These are phyloP conservation scores for Cordyceps sp. DNA, from an alignment of 2,329 filamentous ascomycete species.

Conservation along the genomic window DNA sequence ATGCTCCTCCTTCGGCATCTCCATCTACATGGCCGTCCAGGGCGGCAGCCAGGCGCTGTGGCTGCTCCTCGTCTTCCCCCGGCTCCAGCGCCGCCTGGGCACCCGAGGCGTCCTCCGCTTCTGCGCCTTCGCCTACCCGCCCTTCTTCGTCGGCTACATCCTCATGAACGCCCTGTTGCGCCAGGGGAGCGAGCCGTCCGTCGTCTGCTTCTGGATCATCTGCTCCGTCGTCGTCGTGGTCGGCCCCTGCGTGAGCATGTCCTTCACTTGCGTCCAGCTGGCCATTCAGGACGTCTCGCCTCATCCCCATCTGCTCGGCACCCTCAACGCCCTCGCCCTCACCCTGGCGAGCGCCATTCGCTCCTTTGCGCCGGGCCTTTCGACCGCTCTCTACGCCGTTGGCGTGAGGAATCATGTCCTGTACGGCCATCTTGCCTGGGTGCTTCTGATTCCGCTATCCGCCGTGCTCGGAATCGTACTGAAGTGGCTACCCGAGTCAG, in stretches of 20 bases:
- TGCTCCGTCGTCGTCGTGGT: conserved; percentile 24
- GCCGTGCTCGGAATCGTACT: conserved; percentile 10
- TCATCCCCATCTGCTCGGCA: conserved; percentile 45
- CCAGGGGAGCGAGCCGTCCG: conserved; percentile 16
- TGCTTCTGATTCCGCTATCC: conserved; percentile 15
- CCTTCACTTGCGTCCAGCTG: conserved; percentile 55
- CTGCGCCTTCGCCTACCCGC: conserved; percentile 39
- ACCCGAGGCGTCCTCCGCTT: conserved; percentile 46
- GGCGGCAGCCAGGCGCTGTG: conserved; percentile 54
- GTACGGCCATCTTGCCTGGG: conserved; percentile 35
- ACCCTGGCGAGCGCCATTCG: conserved; percentile 44
- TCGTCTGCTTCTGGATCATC: conserved; percentile 38
- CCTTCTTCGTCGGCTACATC: conserved; percentile 45
- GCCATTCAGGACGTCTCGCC: conserved; percentile 61
- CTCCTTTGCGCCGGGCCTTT: conserved; percentile 47
- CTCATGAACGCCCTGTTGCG: conserved; percentile 30
- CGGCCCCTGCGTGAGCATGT: conserved; percentile 49
- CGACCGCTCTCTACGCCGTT: conserved; percentile 51
- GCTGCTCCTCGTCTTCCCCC: conserved; percentile 55
- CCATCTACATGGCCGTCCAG: conserved; percentile 44
- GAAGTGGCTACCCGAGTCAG: conserved; percentile 11
- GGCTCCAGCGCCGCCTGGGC: conserved; percentile 46
- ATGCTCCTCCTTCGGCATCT: conserved; percentile 46
- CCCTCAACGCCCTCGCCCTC: conserved; percentile 46
- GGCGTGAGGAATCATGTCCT: conserved; percentile 46